These are phyloP conservation scores for Fraxinus dipetala DNA, from an alignment of 305 asterid species.

Conservation along the genomic window DNA sequence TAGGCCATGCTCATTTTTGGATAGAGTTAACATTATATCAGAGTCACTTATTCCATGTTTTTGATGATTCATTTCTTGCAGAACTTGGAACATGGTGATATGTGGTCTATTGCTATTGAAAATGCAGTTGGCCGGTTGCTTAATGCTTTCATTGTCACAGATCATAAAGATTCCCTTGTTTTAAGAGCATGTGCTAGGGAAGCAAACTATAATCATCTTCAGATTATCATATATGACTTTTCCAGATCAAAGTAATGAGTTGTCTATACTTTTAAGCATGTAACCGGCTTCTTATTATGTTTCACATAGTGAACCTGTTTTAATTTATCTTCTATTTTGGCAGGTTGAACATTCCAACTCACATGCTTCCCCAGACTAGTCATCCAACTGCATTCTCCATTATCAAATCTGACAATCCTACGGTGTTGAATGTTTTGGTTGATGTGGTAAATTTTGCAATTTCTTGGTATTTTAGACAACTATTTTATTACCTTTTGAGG, in stretches of 20 bases:
- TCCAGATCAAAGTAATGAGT: conserved; percentile 64
- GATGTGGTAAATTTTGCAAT: conserved; percentile 61
- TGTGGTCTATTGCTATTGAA: conserved; percentile 84
- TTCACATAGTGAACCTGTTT: conserved; percentile 13
- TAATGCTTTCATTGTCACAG: conserved; percentile 81
- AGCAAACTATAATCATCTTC: conserved; percentile 58
- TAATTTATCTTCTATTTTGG: conserved; percentile 27
- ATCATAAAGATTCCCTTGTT: conserved; percentile 68
- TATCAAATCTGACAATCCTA: conserved; percentile 63
- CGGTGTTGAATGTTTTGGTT: conserved; percentile 73
- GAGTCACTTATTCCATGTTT: conserved; percentile 25
- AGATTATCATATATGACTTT: conserved; percentile 77
- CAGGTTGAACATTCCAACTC: conserved; percentile 77
- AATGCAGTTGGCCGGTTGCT: conserved; percentile 74
- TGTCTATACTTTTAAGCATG: conserved; percentile 16
- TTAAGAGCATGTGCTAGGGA: conserved; percentile 80
- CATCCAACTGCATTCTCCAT: conserved; percentile 81
- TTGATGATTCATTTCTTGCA: conserved; percentile 36
- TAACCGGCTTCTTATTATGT: conserved; percentile 17
- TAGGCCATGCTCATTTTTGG: neutral
- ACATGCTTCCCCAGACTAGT: conserved; percentile 91
- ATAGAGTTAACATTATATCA: conserved; percentile 11
- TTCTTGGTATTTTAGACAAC: conserved; percentile 17
- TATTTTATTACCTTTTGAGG: neutral
- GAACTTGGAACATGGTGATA: conserved; percentile 69